Percentiles rank a stretch among this genome's conserved stretches.
Conservation (phyloP, 768 basidiomycete species). For the Phylloporus sp. region DNA sequence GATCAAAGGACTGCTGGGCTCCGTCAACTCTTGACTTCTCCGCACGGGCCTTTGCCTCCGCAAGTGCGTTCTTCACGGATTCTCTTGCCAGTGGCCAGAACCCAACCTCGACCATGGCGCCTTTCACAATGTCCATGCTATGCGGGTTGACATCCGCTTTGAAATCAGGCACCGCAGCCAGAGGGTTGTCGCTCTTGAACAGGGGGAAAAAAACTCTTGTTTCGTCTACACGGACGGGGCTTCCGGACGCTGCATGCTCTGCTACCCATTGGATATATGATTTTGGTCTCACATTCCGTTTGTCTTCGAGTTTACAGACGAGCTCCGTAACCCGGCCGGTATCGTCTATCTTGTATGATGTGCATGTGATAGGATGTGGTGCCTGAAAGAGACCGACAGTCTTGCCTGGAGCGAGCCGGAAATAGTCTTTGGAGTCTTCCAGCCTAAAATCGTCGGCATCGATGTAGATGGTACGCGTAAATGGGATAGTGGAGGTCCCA, state of each 20-base stretch:
- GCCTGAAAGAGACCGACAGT: constrained; percentile 95
- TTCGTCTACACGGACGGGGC: constrained; percentile 83
- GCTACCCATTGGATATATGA: constrained; percentile 98
- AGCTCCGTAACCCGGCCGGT: constrained; percentile 73
- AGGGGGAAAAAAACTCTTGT: constrained; percentile 88
- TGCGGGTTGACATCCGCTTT: constrained; percentile 76
- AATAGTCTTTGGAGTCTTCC: constrained; percentile 91
- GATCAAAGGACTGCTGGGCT: constrained; percentile 32
- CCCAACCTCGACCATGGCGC: constrained; percentile 82
- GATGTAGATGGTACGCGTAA: constrained; percentile 87
- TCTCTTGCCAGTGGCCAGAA: constrained; percentile 81
- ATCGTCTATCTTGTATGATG: constrained; percentile 77
- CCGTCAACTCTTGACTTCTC: constrained; percentile 51
- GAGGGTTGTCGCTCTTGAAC: constrained; percentile 92
- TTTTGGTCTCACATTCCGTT: constrained; percentile 74
- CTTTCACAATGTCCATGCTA: constrained; percentile 73
- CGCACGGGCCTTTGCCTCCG: constrained; percentile 59
- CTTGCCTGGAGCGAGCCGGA: constrained; percentile 95
- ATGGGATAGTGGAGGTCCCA: constrained; percentile 75
- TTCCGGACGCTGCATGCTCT: constrained; percentile 69
- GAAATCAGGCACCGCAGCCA: constrained; percentile 64
- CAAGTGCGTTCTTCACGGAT: constrained; percentile 56
- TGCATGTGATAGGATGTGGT: constrained; percentile 88
- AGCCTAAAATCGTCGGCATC: constrained; percentile 90
- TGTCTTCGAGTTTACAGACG: constrained; percentile 71